Percentiles rank a stretch among this genome's conserved stretches.
Conservation (phyloP, 1,139 yeast species). For the Scheffersomyces insectosa region DNA sequence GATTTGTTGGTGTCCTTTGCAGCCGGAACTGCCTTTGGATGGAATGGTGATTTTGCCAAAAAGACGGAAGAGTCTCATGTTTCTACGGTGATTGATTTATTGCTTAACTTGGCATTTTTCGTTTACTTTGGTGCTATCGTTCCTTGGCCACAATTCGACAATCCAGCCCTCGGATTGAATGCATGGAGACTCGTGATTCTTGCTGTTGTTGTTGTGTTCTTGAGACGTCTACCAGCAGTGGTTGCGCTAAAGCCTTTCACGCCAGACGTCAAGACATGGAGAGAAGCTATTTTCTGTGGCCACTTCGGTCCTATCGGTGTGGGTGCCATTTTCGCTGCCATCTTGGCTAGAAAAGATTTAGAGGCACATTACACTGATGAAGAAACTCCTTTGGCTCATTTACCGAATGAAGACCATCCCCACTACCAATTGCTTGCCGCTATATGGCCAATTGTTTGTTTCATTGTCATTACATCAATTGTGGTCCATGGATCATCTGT, state of each 20-base stretch:
- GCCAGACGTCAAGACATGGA: constrained; percentile 94
- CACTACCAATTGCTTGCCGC: constrained; percentile 71
- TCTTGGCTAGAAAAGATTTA: constrained; percentile 77
- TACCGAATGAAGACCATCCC: constrained; percentile 56
- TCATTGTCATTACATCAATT: constrained; percentile 82
- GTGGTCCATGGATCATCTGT: constrained; percentile 96
- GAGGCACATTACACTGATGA: constrained; percentile 57
- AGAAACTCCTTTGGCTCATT: constrained; percentile 57
- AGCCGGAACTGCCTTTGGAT: constrained; percentile 94
- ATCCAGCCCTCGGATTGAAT: constrained; percentile 61
- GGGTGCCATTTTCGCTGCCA: constrained; percentile 91
- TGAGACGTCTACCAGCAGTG: constrained; percentile 88
- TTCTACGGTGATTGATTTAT: constrained; percentile 85
- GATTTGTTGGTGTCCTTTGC: constrained; percentile 91
- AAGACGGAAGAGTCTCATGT: constrained; percentile 91
- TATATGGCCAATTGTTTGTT: constrained; percentile 90
- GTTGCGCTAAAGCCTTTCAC: constrained; percentile 73
- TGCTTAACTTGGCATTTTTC: constrained; percentile 83
- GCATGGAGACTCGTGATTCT: constrained; percentile 84
- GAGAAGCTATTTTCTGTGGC: constrained; percentile 94
- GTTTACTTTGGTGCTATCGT: constrained; percentile 93
- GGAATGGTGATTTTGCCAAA: constrained; percentile 93
- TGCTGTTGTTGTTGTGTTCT: constrained; percentile 79
- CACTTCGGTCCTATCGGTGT: constrained; percentile 99
- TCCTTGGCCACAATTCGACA: constrained; percentile 88